Percentiles rank a stretch among this genome's conserved stretches.
Conservation (phyloP, 2,329 filamentous ascomycete species). For the Aureobasidium subglaciale region DNA sequence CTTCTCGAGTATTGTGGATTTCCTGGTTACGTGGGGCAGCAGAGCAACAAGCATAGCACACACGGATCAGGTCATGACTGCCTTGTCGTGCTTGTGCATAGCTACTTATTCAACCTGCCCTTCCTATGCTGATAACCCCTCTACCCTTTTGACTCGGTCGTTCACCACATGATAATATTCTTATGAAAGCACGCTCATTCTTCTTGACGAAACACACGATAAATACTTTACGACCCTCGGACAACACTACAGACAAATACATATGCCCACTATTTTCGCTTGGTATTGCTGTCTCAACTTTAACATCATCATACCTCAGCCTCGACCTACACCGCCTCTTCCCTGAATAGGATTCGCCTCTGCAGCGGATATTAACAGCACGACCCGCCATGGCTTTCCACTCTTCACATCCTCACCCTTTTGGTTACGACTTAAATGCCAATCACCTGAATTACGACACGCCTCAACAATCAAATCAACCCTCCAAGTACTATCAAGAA, state of each 20-base stretch:
- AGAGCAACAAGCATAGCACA: not conserved
- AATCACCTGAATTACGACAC: conserved; percentile 1
- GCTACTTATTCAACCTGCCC: conserved; percentile 4
- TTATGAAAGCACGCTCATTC: conserved; percentile 13
- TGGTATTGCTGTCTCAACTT: not conserved
- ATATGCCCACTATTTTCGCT: not conserved
- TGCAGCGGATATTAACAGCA: conserved; percentile 1
- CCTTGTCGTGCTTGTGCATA: conserved; percentile 8
- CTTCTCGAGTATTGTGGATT: not conserved
- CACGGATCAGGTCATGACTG: not conserved
- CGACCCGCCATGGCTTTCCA: conserved; percentile 7
- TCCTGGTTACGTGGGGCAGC: conserved; percentile 9
- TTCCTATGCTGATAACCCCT: conserved; percentile 10
- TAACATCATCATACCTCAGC: not conserved
- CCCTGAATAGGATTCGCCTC: not conserved
- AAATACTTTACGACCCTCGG: not conserved
- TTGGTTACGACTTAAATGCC: conserved; percentile 6
- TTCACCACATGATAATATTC: not conserved
- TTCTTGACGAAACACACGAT: not conserved
- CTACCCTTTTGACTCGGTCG: conserved; percentile 8
- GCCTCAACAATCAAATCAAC: not conserved
- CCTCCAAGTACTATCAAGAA: not conserved
- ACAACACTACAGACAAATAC: not conserved
- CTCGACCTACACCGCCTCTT: not conserved
- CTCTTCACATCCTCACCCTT: not conserved